Conservation (phyloP, 352 stramenopile genomes). For the Pythium aristosporum region DNA sequence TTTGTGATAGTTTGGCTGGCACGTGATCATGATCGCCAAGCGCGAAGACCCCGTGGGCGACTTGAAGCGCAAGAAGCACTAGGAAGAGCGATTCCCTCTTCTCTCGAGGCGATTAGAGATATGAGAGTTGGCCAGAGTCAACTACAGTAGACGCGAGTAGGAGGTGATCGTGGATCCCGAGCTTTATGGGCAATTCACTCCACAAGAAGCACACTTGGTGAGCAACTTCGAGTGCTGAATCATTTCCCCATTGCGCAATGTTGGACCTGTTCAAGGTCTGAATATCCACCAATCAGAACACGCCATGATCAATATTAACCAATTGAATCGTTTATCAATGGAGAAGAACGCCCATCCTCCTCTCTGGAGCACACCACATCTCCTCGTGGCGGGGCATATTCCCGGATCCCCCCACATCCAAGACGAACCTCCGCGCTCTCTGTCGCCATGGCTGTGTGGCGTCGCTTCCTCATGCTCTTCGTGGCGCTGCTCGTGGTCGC, state of each 20-base stretch:
- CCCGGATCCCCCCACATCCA: conserved; percentile 5
- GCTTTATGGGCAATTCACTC: not conserved
- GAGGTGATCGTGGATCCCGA: not conserved
- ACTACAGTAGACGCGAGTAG: not conserved
- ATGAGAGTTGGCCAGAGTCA: not conserved
- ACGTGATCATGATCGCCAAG: conserved; percentile 71
- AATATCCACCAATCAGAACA: conserved; percentile 11
- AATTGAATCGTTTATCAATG: conserved; percentile 1
- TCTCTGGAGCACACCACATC: conserved; percentile 7
- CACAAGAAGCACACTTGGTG: not conserved
- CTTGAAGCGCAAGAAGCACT: conserved; percentile 33
- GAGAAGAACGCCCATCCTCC: conserved; percentile 9
- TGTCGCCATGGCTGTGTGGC: conserved; percentile 13
- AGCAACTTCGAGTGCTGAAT: not conserved
- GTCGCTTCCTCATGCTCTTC: conserved; percentile 22
- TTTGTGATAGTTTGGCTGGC: conserved; percentile 61
- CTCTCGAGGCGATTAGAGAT: not conserved
- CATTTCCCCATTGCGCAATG: conserved; percentile 1
- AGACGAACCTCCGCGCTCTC: not conserved
- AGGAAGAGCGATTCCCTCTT: not conserved
- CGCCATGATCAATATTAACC: conserved; percentile 5
- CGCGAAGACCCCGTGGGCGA: conserved; percentile 47
- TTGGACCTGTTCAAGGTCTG: not conserved
- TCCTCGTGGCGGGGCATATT: not conserved
- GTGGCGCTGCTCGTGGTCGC: conserved; percentile 20